These are phyloP conservation scores for Pelargonium nanum DNA, from an alignment of 345 rosid species.

Conservation along the genomic window DNA sequence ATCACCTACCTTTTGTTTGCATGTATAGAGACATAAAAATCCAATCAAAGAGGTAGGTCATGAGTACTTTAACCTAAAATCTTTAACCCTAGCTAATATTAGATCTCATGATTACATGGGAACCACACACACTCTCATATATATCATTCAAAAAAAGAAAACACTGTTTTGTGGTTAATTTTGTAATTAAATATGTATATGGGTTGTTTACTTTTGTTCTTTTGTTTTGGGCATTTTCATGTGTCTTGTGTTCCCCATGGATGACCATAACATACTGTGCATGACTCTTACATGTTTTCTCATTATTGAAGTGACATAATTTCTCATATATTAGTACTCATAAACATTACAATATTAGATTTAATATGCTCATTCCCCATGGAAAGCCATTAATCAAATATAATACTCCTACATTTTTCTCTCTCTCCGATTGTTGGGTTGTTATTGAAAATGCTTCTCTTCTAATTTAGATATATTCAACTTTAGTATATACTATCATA, in stretches of 20 bases:
- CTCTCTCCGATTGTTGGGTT: too few relatives aligned
- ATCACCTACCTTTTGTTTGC: not conserved
- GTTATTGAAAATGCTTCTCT: too few relatives aligned
- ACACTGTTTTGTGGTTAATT: not conserved
- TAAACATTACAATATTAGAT: too few relatives aligned
- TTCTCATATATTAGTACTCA: too few relatives aligned
- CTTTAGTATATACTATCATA: too few relatives aligned
- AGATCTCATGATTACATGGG: not conserved
- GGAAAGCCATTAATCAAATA: too few relatives aligned
- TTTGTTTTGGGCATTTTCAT: constrained; percentile 26
- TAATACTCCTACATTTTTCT: too few relatives aligned
- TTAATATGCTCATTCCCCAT: too few relatives aligned
- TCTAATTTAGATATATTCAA: too few relatives aligned
- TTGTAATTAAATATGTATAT: not conserved
- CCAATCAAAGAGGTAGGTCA: not conserved
- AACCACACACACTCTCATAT: too few relatives aligned
- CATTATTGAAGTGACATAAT: not conserved
- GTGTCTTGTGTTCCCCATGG: constrained; percentile 54
- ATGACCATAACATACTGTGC: constrained; percentile 28
- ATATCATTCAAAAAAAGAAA: not conserved
- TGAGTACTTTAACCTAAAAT: not conserved
- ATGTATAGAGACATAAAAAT: not conserved
- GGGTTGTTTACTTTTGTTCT: not conserved
- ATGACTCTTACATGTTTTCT: not conserved
- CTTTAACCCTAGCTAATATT: not conserved